These are phyloP conservation scores for Cutaneotrichosporon daszewskae DNA, from an alignment of 1,284 basidiomycete genomes.

Conservation along the genomic window DNA sequence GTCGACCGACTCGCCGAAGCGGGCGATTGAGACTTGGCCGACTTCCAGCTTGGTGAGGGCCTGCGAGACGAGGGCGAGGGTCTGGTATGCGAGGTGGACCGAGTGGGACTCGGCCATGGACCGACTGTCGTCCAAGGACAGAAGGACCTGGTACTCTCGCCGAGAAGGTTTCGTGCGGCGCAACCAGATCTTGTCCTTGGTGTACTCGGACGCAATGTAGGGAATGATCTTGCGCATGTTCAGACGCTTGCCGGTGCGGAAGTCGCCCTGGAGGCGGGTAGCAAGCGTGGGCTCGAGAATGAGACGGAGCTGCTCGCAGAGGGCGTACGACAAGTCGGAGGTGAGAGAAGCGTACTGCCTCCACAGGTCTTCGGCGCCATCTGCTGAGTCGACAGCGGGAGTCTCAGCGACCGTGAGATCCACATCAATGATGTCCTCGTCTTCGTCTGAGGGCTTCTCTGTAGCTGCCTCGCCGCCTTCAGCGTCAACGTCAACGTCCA, in stretches of 20 bases:
- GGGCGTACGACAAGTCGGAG: conserved; percentile 79
- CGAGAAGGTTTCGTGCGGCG: conserved; percentile 87
- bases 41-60: conserved; percentile 89
- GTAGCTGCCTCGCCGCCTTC: conserved; percentile 37
- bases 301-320: conserved; percentile 94
- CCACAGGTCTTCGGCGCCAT: conserved; percentile 71
- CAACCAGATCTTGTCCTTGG: conserved; percentile 99
- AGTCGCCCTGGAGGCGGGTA: conserved; percentile 92
- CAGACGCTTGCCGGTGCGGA: conserved; percentile 92
- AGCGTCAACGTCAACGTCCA: conserved; percentile 35
- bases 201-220: conserved; percentile 98
- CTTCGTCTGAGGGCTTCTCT: conserved; percentile 27
- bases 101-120: conserved; percentile 95
- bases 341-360: conserved; percentile 84
- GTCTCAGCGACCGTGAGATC: conserved; percentile 55
- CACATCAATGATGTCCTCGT: conserved; percentile 48
- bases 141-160: conserved; percentile 91
- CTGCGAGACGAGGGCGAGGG: conserved; percentile 83
- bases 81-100: conserved; percentile 90
- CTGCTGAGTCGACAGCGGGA: conserved; percentile 1
- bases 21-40: conserved; percentile 85
- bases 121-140: conserved; percentile 91
- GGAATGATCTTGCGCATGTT: conserved; percentile 99
- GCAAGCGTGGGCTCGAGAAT: conserved; percentile 94
- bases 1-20: conserved; percentile 83